Base-by-base conservation (phyloP, 192 early-diverging fungal genomes). In the Gamsiella multidivaricata region DNA sequence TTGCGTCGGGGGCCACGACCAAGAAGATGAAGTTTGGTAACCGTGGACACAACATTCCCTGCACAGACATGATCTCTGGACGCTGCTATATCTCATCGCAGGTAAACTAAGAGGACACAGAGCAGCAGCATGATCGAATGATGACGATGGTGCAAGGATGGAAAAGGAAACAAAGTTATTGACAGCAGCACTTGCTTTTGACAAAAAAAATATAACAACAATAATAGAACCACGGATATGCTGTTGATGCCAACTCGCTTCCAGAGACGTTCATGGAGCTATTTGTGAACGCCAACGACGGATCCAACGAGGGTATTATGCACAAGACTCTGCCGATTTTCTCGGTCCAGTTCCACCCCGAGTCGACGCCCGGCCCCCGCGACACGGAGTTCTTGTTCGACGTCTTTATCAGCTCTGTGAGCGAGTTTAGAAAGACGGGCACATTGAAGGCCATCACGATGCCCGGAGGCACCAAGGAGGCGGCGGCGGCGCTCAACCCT, bases 11-110 rank as follows among this genome's bases (percentile, higher is more conserved):
- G 17, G 97, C 95, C 9, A 80, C 85, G 65, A 98, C 97, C 31
- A 87, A 87, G 74, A 99, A 99, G 87, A 94, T 99, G 93, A 95
- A 95, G 75, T 99, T 93, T 74, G 97, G 97, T 72, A 99, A 99
- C 88, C 93, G 97, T 76, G 97, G 97, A 28, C 97, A 99, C 79
- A 99, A 99, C 86, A 98, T 99, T 69, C 97, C 97, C 32, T 99
- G 97, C 86, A 98, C 97, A 0, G 89, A 98, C 82, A 83, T 95
- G 88, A 88, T 94, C 61, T 96, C 95, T 59, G 92, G 97, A 58
- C 94, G 97, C 49, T 99, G 97, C 83, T 96, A 97, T 85, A 99
- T 99, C 69, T 97, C 95, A 6, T 97, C 96, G 10, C 97, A 99
- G 46, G 65, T 68, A 68, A 57, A 10, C 14, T 25, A 46, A 37